Percentiles rank a stretch among this genome's conserved stretches.
These are phyloP conservation scores for Aspergillus homomorphus DNA, from an alignment of 495 filamentous ascomycete species.

Conservation along the genomic window DNA sequence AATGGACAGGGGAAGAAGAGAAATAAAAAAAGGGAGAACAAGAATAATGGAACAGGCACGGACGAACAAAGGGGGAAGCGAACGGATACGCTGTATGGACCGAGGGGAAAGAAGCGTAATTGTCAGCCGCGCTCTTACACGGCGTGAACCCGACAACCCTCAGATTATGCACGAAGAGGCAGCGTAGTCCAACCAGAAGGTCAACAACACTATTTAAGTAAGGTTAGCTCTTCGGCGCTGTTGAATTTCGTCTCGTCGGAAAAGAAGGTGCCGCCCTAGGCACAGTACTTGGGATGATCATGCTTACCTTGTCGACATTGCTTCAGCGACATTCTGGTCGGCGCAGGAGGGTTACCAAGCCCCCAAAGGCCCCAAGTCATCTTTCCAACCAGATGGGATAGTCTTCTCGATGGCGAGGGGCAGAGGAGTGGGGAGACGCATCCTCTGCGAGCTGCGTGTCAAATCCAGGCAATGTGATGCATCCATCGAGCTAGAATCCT, in stretches of 20 bases:
- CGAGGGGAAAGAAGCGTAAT: slow-evolving; percentile 20
- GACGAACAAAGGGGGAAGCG: background rate
- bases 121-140: slow-evolving; percentile 20
- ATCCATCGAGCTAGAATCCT: slow-evolving; percentile 25
- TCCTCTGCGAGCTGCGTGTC: slow-evolving; percentile 26
- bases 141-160: slow-evolving; percentile 11
- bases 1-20: background rate
- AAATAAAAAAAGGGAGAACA: background rate
- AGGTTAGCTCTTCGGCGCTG: slow-evolving; percentile 22
- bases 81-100: background rate
- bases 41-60: background rate
- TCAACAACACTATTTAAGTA: slow-evolving; percentile 24
- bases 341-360: slow-evolving; percentile 4
- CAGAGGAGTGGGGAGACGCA: slow-evolving; percentile 14
- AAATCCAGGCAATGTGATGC: slow-evolving; percentile 31
- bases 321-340: slow-evolving; percentile 3
- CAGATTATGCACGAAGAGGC: slow-evolving; percentile 19
- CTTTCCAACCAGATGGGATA: slow-evolving; percentile 9
- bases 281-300: background rate
- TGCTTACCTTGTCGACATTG: slow-evolving; percentile 11
- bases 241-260: slow-evolving; percentile 13
- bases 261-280: background rate
- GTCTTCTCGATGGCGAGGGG: slow-evolving; percentile 9
- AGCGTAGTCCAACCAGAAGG: slow-evolving; percentile 22
- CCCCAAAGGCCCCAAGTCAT: slow-evolving; percentile 13